Conservation (phyloP, 2,329 filamentous ascomycete species). For the Sclerotinia minor region DNA sequence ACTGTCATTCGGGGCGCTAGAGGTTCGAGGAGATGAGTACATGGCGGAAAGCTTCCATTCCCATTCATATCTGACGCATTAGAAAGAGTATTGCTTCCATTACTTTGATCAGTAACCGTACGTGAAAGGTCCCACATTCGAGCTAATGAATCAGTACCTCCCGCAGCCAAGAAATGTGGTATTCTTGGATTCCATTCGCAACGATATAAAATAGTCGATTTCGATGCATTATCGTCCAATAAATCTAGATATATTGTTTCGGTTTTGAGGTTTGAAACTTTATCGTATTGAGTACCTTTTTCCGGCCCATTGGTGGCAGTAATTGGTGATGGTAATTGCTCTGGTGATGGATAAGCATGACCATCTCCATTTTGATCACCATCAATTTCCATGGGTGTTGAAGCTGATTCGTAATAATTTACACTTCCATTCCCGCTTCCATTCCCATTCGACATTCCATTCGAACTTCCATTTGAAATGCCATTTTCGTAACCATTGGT, state of each 20-base stretch:
- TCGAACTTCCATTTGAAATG: constrained; percentile 37
- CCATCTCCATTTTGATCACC: constrained; percentile 49
- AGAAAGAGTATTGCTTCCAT: constrained; percentile 3
- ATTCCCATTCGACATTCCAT: constrained; percentile 45
- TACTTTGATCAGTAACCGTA: constrained; percentile 45
- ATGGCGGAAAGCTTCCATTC: constrained; percentile 31
- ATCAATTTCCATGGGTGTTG: constrained; percentile 51
- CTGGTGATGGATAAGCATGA: constrained; percentile 65
- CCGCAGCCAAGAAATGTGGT: constrained; percentile 65
- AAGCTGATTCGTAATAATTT: constrained; percentile 49
- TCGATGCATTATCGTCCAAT: constrained; percentile 42
- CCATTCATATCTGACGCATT: constrained; percentile 22
- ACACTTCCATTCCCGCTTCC: constrained; percentile 22
- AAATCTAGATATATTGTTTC: constrained; percentile 63
- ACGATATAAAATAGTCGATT: constrained; percentile 58
- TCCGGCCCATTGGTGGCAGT: constrained; percentile 62
- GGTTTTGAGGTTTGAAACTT: constrained; percentile 59
- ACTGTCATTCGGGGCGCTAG: constrained; percentile 53
- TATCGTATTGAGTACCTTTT: constrained; percentile 64
- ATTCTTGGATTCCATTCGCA: constrained; percentile 69
- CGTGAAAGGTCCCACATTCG: constrained; percentile 65
- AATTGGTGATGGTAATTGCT: constrained; percentile 51
- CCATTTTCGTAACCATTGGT: constrained; percentile 64
- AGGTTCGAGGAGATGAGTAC: constrained; percentile 54
- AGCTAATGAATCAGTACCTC: constrained; percentile 69